Conservation (phyloP, 768 basidiomycete genomes). For the Boletus eberwhitei region DNA sequence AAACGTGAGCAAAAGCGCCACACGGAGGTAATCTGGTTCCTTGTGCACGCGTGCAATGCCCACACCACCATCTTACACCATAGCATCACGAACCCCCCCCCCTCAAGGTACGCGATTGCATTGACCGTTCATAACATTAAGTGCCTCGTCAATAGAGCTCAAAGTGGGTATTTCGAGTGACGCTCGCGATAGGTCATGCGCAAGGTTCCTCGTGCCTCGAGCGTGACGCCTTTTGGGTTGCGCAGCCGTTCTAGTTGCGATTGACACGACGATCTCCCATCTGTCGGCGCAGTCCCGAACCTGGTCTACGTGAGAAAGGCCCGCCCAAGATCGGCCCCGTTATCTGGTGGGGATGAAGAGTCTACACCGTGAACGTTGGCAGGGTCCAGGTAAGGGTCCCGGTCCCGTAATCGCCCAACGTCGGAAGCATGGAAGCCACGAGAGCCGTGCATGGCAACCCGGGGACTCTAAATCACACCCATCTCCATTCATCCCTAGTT, state of each 20-base stretch:
- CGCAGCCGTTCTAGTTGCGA: not conserved
- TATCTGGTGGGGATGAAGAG: slow-evolving; percentile 1
- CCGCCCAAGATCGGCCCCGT: not conserved
- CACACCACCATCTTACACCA: not conserved
- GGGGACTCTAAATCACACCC: no score
- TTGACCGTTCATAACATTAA: no score
- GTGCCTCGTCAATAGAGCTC: not conserved
- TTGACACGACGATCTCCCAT: slow-evolving; percentile 2
- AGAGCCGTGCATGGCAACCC: slow-evolving; percentile 6
- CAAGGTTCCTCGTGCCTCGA: no score
- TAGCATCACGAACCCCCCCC: not conserved
- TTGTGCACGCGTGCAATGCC: not conserved
- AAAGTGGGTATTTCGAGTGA: no score
- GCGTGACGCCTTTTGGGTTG: not conserved
- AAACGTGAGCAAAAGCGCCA: slow-evolving; percentile 3
- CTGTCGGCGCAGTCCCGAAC: not conserved
- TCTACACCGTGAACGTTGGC: not conserved
- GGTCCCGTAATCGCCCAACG: not conserved
- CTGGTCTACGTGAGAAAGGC: slow-evolving; percentile 5
- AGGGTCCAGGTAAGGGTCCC: slow-evolving; percentile 8
- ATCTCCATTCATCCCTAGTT: not conserved
- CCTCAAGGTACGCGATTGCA: slow-evolving; percentile 1
- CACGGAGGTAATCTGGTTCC: slow-evolving; percentile 20
- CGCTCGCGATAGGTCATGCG: no score
- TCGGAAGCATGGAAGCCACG: slow-evolving; percentile 23